A percentile compares a stretch with the other conserved stretches of the same genome.
Conservation (phyloP, 495 filamentous ascomycete species). For the Penicillium maclennaniae region DNA sequence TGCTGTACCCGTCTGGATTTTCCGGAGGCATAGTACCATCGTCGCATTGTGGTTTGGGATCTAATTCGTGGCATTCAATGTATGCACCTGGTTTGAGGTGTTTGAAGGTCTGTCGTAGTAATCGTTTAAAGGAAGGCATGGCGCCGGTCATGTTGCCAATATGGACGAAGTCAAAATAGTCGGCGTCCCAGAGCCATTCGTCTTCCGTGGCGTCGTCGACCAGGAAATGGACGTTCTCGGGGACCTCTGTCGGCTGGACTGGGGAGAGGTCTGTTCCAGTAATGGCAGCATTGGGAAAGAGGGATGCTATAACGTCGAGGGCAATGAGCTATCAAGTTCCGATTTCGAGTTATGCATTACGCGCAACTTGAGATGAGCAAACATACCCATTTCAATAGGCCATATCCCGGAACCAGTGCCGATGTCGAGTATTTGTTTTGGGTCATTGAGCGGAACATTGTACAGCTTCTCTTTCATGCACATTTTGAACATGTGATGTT, state of each 20-base stretch:
- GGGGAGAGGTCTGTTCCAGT: slow-evolving; percentile 62
- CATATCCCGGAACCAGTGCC: slow-evolving; percentile 70
- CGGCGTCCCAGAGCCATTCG: slow-evolving; percentile 45
- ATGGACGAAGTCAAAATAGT: slow-evolving; percentile 48
- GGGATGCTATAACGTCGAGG: slow-evolving; percentile 29
- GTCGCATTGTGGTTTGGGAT: slow-evolving; percentile 55
- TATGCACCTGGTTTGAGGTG: slow-evolving; percentile 63
- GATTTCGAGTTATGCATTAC: slow-evolving; percentile 13
- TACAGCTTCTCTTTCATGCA: slow-evolving; percentile 50
- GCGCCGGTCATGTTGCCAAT: slow-evolving; percentile 42
- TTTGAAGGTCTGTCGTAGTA: slow-evolving; percentile 41
- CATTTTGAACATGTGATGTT: slow-evolving; percentile 57
- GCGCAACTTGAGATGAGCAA: slow-evolving; percentile 12
- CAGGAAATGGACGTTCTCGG: slow-evolving; percentile 58
- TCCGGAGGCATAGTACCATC: slow-evolving; percentile 55
- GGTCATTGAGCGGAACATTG: slow-evolving; percentile 56
- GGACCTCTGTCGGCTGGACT: slow-evolving; percentile 56
- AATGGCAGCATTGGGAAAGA: slow-evolving; percentile 54
- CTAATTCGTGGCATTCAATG: slow-evolving; percentile 61
- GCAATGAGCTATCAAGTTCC: slow-evolving; percentile 1
- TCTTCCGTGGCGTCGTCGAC: slow-evolving; percentile 50
- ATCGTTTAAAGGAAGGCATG: slow-evolving; percentile 36
- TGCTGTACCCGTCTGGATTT: slow-evolving; percentile 39
- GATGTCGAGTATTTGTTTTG: slow-evolving; percentile 60
- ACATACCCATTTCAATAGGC: slow-evolving; percentile 60